Percentiles rank a stretch among this genome's conserved stretches.
These are phyloP conservation scores for Papiliotrema flavescens DNA, from an alignment of 1,284 basidiomycete genomes.

Conservation along the genomic window DNA sequence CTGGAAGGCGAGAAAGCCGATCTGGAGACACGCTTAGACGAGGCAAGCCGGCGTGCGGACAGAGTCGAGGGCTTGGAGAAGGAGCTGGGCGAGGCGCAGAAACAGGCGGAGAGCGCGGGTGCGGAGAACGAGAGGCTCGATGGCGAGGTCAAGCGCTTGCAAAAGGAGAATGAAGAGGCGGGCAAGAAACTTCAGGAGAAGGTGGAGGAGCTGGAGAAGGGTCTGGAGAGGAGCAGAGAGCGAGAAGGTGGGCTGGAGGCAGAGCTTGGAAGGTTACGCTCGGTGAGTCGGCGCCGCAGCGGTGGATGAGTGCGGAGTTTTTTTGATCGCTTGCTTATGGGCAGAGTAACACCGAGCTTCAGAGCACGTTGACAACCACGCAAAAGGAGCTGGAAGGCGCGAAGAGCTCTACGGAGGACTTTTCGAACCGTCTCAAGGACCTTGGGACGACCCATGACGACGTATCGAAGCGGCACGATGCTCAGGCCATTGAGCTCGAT, in stretches of 20 bases:
- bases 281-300: conserved; percentile 26
- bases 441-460: conserved; percentile 21
- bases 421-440: conserved; percentile 8
- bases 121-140: conserved; percentile 7
- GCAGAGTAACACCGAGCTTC: conserved; percentile 28
- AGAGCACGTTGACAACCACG: conserved; percentile 10
- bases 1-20: conserved; percentile 36
- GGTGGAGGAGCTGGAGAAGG: conserved; percentile 34
- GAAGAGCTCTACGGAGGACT: conserved; percentile 6
- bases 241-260: conserved; percentile 44
- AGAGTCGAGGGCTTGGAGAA: conserved; percentile 15
- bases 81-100: conserved; percentile 10
- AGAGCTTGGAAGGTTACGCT: conserved; percentile 42
- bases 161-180: conserved; percentile 8
- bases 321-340: conserved; percentile 5
- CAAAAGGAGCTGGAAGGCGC: conserved; percentile 19
- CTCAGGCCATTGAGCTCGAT: conserved; percentile 7
- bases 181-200: conserved; percentile 12
- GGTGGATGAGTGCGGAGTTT: not conserved
- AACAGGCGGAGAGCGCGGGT: conserved; percentile 10
- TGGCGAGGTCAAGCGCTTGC: conserved; percentile 8
- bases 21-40: conserved; percentile 14
- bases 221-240: conserved; percentile 39
- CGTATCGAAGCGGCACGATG: conserved; percentile 13
- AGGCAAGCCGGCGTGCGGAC: conserved; percentile 11